A percentile compares a stretch with the other conserved stretches of the same genome.
Evolutionary conservation across 2,329 filamentous ascomycete species (phyloP).

Genomic region (Sporothrix phasma): DNA sequence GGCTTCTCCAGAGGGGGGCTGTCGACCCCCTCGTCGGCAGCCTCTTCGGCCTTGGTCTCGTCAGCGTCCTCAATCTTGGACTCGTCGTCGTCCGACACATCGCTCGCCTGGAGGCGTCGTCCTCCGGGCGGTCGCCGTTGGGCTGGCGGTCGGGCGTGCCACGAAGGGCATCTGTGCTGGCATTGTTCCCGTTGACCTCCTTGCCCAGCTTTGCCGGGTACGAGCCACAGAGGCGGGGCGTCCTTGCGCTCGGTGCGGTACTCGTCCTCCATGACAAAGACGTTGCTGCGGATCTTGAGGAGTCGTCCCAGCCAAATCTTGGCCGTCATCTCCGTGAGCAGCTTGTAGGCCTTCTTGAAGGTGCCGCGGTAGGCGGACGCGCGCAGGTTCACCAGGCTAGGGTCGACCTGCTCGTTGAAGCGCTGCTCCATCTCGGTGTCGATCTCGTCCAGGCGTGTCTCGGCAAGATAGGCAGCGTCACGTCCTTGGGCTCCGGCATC

Average conservation of each 20-base stretch:
- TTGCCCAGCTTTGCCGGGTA: conserved; percentile 50
- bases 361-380: conserved; percentile 89
- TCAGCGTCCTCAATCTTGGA: conserved; percentile 22
- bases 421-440: conserved; percentile 79
- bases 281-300: conserved; percentile 85
- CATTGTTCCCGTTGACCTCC: conserved; percentile 38
- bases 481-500: conserved; percentile 85
- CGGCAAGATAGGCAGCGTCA: conserved; percentile 79
- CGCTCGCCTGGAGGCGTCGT: conserved; percentile 19
- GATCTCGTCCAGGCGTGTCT: conserved; percentile 90
- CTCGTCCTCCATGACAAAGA: conserved; percentile 99
- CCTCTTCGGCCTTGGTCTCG: conserved; percentile 15
- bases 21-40: conserved; percentile 18
- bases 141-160: conserved; percentile 54
- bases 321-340: conserved; percentile 89
- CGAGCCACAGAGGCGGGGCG: conserved; percentile 30
- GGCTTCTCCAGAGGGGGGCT: conserved; percentile 59
- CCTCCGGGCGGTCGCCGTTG: conserved; percentile 34
- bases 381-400: conserved; percentile 73
- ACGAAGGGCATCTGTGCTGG: conserved; percentile 69
- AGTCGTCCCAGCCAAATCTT: conserved; percentile 98
- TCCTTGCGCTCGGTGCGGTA: conserved; percentile 82
- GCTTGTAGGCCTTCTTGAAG: conserved; percentile 86
- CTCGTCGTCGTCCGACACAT: conserved; percentile 19
- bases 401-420: conserved; percentile 77